Evolutionary conservation across 1,284 basidiomycete genomes (phyloP).

Genomic region (Irpex sp.): DNA sequence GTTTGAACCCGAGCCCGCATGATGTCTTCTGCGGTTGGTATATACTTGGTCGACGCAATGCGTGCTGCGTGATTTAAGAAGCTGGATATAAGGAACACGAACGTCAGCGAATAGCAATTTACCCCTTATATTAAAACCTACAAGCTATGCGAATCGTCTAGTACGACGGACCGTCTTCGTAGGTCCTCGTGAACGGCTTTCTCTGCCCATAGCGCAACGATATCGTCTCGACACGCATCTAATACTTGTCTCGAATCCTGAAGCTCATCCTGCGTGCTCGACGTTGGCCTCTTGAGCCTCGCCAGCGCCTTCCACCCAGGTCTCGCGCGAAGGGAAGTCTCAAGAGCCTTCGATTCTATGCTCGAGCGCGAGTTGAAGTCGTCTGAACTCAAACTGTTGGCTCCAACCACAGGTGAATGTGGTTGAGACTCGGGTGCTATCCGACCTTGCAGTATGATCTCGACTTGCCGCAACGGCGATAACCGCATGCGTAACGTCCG

Average conservation of each 20-base stretch:
- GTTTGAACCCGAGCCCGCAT: constrained; percentile 60
- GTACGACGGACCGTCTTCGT: constrained; percentile 33
- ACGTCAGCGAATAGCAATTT: background rate
- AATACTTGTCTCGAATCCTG: constrained; percentile 44
- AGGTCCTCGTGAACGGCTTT: constrained; percentile 36
- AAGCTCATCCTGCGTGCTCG: constrained; percentile 23
- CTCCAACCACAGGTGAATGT: background rate
- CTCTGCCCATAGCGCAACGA: constrained; percentile 46
- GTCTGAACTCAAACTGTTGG: background rate
- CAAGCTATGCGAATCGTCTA: constrained; percentile 58
- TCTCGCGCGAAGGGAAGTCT: constrained; percentile 43
- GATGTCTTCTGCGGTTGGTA: constrained; percentile 56
- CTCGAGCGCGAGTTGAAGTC: background rate
- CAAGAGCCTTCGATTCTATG: constrained; percentile 14
- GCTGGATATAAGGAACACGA: constrained; percentile 26
- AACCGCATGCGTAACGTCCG: constrained; percentile 46
- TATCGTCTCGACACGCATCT: constrained; percentile 49
- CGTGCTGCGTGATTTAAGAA: constrained; percentile 52
- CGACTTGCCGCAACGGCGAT: constrained; percentile 50
- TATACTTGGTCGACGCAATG: constrained; percentile 44
- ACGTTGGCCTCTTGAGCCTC: constrained; percentile 4
- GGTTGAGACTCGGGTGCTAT: constrained; percentile 15
- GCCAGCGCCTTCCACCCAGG: constrained; percentile 41
- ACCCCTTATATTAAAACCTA: constrained; percentile 27
- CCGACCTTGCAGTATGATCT: constrained; percentile 37